These are phyloP conservation scores for Begonia peltatifolia DNA, from an alignment of 306 rosid species.

Conservation along the genomic window DNA sequence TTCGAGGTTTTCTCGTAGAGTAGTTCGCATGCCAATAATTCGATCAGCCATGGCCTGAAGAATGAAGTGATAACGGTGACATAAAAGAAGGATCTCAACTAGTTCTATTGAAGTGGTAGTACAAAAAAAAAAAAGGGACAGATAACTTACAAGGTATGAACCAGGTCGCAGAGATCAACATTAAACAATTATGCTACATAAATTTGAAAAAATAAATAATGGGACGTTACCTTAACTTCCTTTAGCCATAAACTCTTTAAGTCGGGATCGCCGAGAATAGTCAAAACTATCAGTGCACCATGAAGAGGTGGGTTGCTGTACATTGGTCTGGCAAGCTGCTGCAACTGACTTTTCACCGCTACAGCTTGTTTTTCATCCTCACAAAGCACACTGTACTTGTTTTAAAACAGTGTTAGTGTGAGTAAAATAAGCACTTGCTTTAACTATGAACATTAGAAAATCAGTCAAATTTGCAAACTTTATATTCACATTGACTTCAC, in stretches of 20 bases:
- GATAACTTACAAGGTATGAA: no score
- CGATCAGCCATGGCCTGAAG: constrained; percentile 86
- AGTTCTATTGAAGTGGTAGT: no score
- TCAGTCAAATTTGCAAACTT: no score
- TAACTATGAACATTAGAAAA: no score
- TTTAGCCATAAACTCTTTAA: constrained; percentile 69
- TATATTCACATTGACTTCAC: no score
- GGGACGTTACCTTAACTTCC: constrained; percentile 72
- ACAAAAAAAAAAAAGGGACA: no score
- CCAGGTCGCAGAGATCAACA: neutral
- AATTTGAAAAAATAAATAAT: neutral
- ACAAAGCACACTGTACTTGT: constrained; percentile 55
- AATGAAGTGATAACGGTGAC: no score
- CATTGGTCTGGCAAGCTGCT: constrained; percentile 89
- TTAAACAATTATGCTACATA: neutral
- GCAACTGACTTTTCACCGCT: constrained; percentile 90
- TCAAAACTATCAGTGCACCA: constrained; percentile 75
- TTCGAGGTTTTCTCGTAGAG: constrained; percentile 60
- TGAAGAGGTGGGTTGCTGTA: constrained; percentile 94
- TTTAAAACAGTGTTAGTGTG: no score
- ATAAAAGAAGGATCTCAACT: no score
- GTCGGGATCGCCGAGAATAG: constrained; percentile 66
- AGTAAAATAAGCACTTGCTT: no score
- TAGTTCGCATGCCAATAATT: constrained; percentile 72
- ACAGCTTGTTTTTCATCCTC: constrained; percentile 86